These are phyloP conservation scores for Candida gigantensis DNA, from an alignment of 1,139 yeast species.

Conservation along the genomic window DNA sequence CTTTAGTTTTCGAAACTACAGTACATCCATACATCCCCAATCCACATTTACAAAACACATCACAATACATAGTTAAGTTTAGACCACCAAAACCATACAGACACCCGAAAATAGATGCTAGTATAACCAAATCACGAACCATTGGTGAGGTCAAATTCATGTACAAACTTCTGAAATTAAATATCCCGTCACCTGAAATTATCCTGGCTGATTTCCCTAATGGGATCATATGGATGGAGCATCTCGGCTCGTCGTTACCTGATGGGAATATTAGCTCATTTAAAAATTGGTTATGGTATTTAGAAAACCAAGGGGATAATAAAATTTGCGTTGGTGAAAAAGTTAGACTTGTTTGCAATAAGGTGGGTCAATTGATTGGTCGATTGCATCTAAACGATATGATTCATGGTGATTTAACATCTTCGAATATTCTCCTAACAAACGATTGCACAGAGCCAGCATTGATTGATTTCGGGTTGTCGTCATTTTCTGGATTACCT, in stretches of 20 bases:
- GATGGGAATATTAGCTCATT: conserved; percentile 57
- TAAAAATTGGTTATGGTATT: conserved; percentile 71
- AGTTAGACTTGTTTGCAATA: conserved; percentile 43
- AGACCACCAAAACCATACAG: conserved; percentile 90
- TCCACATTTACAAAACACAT: conserved; percentile 23
- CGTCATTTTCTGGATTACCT: conserved; percentile 70
- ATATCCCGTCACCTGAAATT: conserved; percentile 67
- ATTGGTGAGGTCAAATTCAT: conserved; percentile 81
- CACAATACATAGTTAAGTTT: conserved; percentile 66
- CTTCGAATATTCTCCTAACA: conserved; percentile 76
- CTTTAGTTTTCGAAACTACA: conserved; percentile 67
- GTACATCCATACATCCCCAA: conserved; percentile 73
- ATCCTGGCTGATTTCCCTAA: conserved; percentile 71
- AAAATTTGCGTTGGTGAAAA: conserved; percentile 31
- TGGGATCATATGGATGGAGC: conserved; percentile 91
- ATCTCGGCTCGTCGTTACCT: conserved; percentile 53
- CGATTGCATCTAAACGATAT: conserved; percentile 72
- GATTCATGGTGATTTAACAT: conserved; percentile 93
- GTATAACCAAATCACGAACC: conserved; percentile 78
- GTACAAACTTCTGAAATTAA: conserved; percentile 55
- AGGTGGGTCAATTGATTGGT: conserved; percentile 73
- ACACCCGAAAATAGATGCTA: conserved; percentile 77
- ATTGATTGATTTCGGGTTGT: conserved; percentile 89
- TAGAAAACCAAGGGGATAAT: conserved; percentile 34
- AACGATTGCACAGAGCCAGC: conserved; percentile 40